Conservation (phyloP, 768 basidiomycete species). For the Tulasnella sp. region DNA sequence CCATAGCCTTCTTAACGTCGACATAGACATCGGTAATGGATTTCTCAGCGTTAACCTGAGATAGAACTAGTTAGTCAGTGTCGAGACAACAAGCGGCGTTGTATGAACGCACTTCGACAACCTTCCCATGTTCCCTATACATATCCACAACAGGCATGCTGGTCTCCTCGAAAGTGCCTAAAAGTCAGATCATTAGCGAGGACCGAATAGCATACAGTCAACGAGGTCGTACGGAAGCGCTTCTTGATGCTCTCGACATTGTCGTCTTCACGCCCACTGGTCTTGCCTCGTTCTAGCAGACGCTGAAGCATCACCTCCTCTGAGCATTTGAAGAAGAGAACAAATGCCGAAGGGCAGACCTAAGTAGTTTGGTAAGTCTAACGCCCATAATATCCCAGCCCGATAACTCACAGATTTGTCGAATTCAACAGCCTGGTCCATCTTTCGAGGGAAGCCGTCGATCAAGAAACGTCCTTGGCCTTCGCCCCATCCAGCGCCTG, state of each 20-base stretch:
- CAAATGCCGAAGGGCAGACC: slow-evolving; percentile 71
- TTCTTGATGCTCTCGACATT: slow-evolving; percentile 91
- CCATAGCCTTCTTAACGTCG: slow-evolving; percentile 44
- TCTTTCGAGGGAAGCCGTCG: slow-evolving; percentile 96
- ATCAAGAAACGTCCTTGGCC: slow-evolving; percentile 82
- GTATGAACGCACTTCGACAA: slow-evolving; percentile 54
- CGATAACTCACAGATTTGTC: slow-evolving; percentile 56
- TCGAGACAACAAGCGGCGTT: not conserved
- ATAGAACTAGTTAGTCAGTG: not conserved
- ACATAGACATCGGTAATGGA: slow-evolving; percentile 61
- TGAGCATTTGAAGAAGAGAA: slow-evolving; percentile 78
- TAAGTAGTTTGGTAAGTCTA: slow-evolving; percentile 21
- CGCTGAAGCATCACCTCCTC: slow-evolving; percentile 81
- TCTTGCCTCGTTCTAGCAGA: slow-evolving; percentile 81
- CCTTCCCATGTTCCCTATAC: slow-evolving; percentile 55
- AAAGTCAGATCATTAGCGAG: not conserved
- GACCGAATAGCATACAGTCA: not conserved
- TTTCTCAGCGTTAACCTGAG: slow-evolving; percentile 56
- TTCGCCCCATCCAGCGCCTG: slow-evolving; percentile 44
- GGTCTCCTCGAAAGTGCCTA: slow-evolving; percentile 71
- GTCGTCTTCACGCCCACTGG: slow-evolving; percentile 91
- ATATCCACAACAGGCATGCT: slow-evolving; percentile 91
- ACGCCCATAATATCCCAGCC: no score
- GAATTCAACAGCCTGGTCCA: slow-evolving; percentile 93
- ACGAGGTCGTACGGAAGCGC: slow-evolving; percentile 61